Evolutionary conservation across 2,329 filamentous ascomycete genomes (phyloP).

Genomic region (Sphaerulina vaccinii): DNA sequence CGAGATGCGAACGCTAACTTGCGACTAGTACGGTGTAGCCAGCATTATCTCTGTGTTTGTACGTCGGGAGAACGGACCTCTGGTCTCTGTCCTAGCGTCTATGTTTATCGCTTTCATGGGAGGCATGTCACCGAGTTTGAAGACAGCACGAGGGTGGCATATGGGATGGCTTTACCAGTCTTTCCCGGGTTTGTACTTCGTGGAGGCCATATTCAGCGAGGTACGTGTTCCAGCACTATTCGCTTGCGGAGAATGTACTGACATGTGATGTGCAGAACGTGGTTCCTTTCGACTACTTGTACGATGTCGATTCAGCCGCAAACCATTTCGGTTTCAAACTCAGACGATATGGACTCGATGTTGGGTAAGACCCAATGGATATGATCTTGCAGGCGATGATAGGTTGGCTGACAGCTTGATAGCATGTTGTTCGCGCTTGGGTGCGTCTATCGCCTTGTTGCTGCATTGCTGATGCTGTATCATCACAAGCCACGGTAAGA

Average conservation of each 20-base stretch:
- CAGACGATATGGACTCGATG: slow-evolving; percentile 47
- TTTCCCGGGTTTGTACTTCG: slow-evolving; percentile 56
- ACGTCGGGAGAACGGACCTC: slow-evolving; percentile 56
- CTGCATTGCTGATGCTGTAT: slow-evolving; percentile 28
- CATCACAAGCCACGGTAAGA: slow-evolving; percentile 30
- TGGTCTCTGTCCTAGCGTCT: slow-evolving; percentile 56
- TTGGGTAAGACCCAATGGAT: slow-evolving; percentile 13
- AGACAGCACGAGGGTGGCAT: slow-evolving; percentile 52
- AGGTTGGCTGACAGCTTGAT: neutral
- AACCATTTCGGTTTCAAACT: slow-evolving; percentile 49
- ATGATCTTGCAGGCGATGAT: neutral
- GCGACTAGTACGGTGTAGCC: slow-evolving; percentile 50
- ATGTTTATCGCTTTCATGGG: slow-evolving; percentile 56
- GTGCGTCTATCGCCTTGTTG: slow-evolving; percentile 30
- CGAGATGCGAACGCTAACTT: neutral
- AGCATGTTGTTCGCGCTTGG: slow-evolving; percentile 34
- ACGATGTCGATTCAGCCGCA: slow-evolving; percentile 50
- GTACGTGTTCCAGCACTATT: slow-evolving; percentile 28
- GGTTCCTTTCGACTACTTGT: slow-evolving; percentile 51
- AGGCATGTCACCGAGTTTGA: slow-evolving; percentile 53
- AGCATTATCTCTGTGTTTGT: slow-evolving; percentile 55
- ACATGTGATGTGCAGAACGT: slow-evolving; percentile 42
- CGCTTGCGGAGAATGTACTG: slow-evolving; percentile 59
- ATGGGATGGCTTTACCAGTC: slow-evolving; percentile 54
- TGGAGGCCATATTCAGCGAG: slow-evolving; percentile 55